Evolutionary conservation across 2,329 filamentous ascomycete genomes (phyloP), one percentile per base, ranked within the genome.

Genomic region (Cordyceps militaris): DNA sequence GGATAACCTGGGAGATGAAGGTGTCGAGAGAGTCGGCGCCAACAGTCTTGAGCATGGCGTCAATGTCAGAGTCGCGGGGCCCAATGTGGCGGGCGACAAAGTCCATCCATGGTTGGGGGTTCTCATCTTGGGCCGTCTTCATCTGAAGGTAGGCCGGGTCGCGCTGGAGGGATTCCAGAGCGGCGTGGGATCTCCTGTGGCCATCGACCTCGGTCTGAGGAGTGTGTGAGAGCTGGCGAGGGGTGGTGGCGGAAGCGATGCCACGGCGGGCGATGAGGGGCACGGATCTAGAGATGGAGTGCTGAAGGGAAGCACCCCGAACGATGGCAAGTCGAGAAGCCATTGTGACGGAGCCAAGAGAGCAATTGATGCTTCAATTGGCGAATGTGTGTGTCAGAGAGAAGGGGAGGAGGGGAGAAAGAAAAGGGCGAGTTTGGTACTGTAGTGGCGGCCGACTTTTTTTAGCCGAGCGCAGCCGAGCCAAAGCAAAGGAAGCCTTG

Each of bases 51-150:
- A 97, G 84, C 93, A 97, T 97, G 67, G 85, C 78, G 63, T 85
- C 76, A 1, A 85, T 82, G 56, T 89, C 85, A 46, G 79, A 75
- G 34, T 86, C 79, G 53, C 87, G 85, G 3, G 91, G 91, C 1
- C 92, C 92, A 74, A 97, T 96, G 74, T 97, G 93, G 50, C 93
- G 85, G 59, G 87, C 81, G 57, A 88, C 79, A 67, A 96, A 96
- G 42, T 68, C 63, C 62, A 58, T 61, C 65, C 64, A 66, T 26
- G 65, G 63, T 47, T 62, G 52, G 14, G 59, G 58, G 52, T 64
- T 59, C 49, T 63, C 63, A 32, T 55, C 60, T 36, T 57, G 57
- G 16, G 61, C 61, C 30, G 59, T 46, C 44, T 63, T 60, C 63
- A 66, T 68, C 51, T 65, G 59, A n/a, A 48, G 42, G 49, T 63